Evolutionary conservation across 1,139 yeast genomes (phyloP), one percentile per base, ranked within the genome.

Genomic region (Petasospora rhodanensis): DNA sequence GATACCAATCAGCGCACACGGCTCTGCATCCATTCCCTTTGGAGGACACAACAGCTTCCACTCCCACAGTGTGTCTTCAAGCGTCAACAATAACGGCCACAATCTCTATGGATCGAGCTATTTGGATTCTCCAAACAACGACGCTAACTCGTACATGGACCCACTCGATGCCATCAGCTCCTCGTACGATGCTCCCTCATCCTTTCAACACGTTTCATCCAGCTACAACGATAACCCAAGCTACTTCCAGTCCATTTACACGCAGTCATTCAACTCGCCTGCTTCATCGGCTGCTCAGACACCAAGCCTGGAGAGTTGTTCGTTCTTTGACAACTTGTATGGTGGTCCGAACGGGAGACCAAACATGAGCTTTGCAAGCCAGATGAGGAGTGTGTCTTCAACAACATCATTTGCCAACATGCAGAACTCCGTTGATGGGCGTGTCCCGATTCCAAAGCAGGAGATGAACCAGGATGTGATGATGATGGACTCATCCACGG

Each of bases 121-220:
- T 26, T 18, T 46, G 20, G 47, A 46, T 18, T 46, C 50, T 3
- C 51, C 51, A 17, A 41, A 35, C 13, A 33, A 42, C 24, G 50
- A 41, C 7, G 19, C 40, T 12, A 35, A 35, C 18, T 49, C 49
- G 12, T 47, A 42, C n/a, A 26, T 50, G 34, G 55, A 50, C 30
- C 52, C 55, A 3, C 29, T 49, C 22, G 51, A 49, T 23, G 42
- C 49, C 2, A 41, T 49, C 7, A 41, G 47, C 12, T 40, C 47
- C 1, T 47, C 51, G 2, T 50, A 46, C 28, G 54, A 49, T 3
- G 38, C 52, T 4, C 52, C 55, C 10, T 47, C 53, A 7, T 39
- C 35, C 14, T 43, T 50, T 29, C 35, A 43, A 15, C 24, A 33
- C 7, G 26, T 28, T 8, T 31, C 47, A 3, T 31, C 42, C 9